Evolutionary conservation across 495 filamentous ascomycete species (phyloP), one percentile per base, ranked within the genome.

Genomic region (Clavariopsis aquatica): DNA sequence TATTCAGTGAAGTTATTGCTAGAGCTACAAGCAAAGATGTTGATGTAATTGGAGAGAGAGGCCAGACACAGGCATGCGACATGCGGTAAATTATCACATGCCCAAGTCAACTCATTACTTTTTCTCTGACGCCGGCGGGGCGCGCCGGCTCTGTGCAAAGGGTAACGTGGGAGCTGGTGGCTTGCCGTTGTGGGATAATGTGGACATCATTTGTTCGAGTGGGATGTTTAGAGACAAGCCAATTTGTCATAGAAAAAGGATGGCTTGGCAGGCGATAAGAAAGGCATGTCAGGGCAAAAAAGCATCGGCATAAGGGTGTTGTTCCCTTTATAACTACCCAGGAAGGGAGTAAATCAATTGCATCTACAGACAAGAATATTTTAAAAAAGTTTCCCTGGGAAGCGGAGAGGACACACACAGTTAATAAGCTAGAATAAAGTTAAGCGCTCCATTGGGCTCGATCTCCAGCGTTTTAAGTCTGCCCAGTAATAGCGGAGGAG

Each of bases 251-350:
- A 26, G 53, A 57, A 57, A 57, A 29, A 43, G 26, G 4, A 24
- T 8, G 34, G 43, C 56, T 59, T 59, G 56, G 56, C 56, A 23
- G 10, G 56, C 38, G 56, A 59, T 59, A 59, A 59, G 56, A 10
- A 24, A 7, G 13, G 5, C 38, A 43, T 17, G 38, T 36, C 31
- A n/a, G n/a, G n/a, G n/a, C n/a, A n/a, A n/a, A 34, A 34, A 34
- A 34, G 6, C 31, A 34, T 34, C 31, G n/a, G n/a, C n/a, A n/a
- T n/a, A n/a, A n/a, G n/a, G n/a, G n/a, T n/a, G n/a, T n/a, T n/a
- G n/a, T n/a, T n/a, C n/a, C n/a, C n/a, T n/a, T n/a, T n/a, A n/a
- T n/a, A n/a, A n/a, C n/a, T n/a, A n/a, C n/a, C n/a, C n/a, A n/a
- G n/a, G n/a, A n/a, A n/a, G n/a, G n/a, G n/a, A n/a, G n/a, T n/a